phyloP scores from a whole-genome alignment of 345 rosid genomes.

The Aquilaria sinensis region DNA sequence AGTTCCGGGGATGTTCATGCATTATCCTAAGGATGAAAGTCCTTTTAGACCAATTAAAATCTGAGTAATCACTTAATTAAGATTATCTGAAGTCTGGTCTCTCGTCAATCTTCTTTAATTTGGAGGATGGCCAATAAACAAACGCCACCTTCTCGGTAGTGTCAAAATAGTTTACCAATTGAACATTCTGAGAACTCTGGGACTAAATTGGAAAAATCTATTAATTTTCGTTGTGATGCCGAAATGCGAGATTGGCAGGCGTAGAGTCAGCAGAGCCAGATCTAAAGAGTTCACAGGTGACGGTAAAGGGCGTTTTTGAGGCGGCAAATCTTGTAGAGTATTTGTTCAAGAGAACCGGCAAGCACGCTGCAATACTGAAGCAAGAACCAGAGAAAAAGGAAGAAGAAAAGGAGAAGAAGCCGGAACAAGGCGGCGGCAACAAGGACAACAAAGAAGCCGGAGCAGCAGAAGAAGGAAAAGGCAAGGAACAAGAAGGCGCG shows the following conservation, averaged over 20 bases:
- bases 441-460: too few species aligned
- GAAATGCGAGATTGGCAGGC: neutral
- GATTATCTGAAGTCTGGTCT: neutral
- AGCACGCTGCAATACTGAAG: too few species aligned
- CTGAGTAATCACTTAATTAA: neutral
- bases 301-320: too few species aligned
- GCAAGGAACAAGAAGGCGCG: too few species aligned
- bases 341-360: too few species aligned
- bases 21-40: neutral
- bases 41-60: neutral
- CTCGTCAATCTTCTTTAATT: slow-evolving; percentile 2
- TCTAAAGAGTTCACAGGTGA: neutral
- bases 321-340: too few species aligned
- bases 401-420: too few species aligned
- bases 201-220: slow-evolving; percentile 15
- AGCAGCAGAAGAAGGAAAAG: too few species aligned
- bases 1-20: neutral
- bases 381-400: too few species aligned
- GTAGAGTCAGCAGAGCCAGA: too few species aligned
- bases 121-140: neutral
- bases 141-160: neutral
- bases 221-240: neutral
- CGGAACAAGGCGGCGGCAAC: too few species aligned
- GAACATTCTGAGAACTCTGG: neutral
- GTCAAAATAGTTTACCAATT: slow-evolving; percentile 4